phyloP scores from a whole-genome alignment of 2,329 filamentous ascomycete species.

The Hypomyces rosellus region DNA sequence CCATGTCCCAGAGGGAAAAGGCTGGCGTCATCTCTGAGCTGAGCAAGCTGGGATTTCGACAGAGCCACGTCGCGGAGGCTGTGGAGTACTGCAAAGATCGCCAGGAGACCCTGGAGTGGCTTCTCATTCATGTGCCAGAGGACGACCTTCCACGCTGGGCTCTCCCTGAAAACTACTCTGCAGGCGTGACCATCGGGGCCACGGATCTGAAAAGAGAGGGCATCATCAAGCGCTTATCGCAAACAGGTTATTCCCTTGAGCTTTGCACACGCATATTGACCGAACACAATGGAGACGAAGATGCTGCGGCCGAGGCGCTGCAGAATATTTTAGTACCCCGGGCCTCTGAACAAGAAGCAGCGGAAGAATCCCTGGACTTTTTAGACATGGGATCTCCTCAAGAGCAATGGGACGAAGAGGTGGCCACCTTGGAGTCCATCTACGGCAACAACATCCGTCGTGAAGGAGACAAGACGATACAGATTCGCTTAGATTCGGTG shows the following conservation, averaged over 20 bases:
- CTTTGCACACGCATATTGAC: constrained; percentile 75
- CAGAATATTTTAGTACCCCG: constrained; percentile 46
- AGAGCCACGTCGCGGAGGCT: constrained; percentile 83
- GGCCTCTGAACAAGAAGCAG: constrained; percentile 4
- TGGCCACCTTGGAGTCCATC: constrained; percentile 76
- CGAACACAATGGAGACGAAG: constrained; percentile 64
- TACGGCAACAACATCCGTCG: constrained; percentile 67
- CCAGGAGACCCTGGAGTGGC: constrained; percentile 91
- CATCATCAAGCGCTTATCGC: constrained; percentile 72
- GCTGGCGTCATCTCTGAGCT: constrained; percentile 65
- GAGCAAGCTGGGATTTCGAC: constrained; percentile 74
- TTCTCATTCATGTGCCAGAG: constrained; percentile 93
- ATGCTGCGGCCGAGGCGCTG: constrained; percentile 68
- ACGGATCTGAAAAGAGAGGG: constrained; percentile 75
- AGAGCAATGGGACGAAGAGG: constrained; percentile 78
- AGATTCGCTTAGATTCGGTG: constrained; percentile 58
- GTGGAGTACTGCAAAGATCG: constrained; percentile 80
- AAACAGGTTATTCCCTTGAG: constrained; percentile 79
- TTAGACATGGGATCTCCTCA: constrained; percentile 46
- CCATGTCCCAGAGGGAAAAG: constrained; percentile 53
- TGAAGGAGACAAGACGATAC: constrained; percentile 57
- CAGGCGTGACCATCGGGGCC: constrained; percentile 79
- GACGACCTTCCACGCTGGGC: constrained; percentile 93
- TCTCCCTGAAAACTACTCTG: constrained; percentile 83
- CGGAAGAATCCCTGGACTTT: constrained; percentile 30